phyloP scores from a whole-genome alignment of 768 basidiomycete species.

The Lactarius akahatsu region DNA sequence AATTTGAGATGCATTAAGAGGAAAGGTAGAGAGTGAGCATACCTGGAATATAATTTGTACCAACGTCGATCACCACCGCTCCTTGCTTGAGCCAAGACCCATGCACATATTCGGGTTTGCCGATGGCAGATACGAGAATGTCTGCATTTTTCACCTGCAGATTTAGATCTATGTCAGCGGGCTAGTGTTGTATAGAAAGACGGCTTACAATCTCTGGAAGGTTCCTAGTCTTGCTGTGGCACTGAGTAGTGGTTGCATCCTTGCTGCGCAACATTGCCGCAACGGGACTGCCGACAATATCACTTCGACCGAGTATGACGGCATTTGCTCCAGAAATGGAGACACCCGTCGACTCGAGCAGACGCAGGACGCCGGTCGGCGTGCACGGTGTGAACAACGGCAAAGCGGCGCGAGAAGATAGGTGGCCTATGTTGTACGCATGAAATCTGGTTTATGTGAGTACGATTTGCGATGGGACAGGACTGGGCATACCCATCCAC shows the following conservation, averaged over 20 bases:
- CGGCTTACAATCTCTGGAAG: slow-evolving; percentile 70
- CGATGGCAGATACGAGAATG: slow-evolving; percentile 95
- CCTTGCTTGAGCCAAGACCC: slow-evolving; percentile 96
- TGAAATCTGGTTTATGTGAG: slow-evolving; percentile 66
- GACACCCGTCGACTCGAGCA: slow-evolving; percentile 85
- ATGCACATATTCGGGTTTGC: slow-evolving; percentile 84
- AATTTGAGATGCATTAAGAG: slow-evolving; percentile 4
- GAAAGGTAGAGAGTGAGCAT: slow-evolving; percentile 33
- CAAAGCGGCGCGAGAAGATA: slow-evolving; percentile 83
- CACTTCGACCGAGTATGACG: slow-evolving; percentile 94
- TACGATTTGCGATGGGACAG: background rate
- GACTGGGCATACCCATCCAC: slow-evolving; percentile 77
- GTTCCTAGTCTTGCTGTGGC: slow-evolving; percentile 87
- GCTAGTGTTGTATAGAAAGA: background rate
- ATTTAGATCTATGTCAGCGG: slow-evolving; percentile 1
- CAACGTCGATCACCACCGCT: slow-evolving; percentile 95
- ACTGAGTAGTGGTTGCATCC: slow-evolving; percentile 97
- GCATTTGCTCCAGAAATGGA: slow-evolving; percentile 74
- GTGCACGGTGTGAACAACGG: slow-evolving; percentile 96
- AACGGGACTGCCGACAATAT: slow-evolving; percentile 97
- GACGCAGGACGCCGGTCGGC: slow-evolving; percentile 86
- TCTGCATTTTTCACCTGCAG: slow-evolving; percentile 79
- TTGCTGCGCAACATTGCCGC: slow-evolving; percentile 84
- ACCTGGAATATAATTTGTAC: slow-evolving; percentile 95
- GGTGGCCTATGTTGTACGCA: slow-evolving; percentile 95